Conservation (phyloP, 2,329 filamentous ascomycete species). For the Xylaria sp. region DNA sequence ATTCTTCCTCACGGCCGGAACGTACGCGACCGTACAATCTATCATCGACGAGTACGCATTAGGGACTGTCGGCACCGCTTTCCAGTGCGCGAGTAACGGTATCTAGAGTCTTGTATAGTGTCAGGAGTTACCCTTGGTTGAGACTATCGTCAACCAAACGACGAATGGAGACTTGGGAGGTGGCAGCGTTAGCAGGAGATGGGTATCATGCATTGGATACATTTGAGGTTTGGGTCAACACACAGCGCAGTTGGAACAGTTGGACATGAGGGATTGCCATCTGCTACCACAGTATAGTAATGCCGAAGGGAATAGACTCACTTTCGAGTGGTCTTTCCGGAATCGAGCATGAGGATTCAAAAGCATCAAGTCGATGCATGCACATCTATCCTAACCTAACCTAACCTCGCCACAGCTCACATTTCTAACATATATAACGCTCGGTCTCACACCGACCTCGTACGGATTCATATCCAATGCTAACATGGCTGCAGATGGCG, state of each 20-base stretch:
- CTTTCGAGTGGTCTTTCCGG: conserved; percentile 15
- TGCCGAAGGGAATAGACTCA: conserved; percentile 27
- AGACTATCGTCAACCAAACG: conserved; percentile 10
- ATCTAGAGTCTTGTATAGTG: conserved; percentile 43
- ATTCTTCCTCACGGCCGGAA: conserved; percentile 81
- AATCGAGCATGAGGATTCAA: conserved; percentile 29
- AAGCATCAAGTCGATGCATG: conserved; percentile 27
- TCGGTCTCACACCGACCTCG: background rate
- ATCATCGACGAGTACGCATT: conserved; percentile 73
- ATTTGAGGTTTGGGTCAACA: conserved; percentile 5
- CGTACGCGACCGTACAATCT: conserved; percentile 75
- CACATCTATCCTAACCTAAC: background rate
- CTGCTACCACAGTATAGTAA: conserved; percentile 32
- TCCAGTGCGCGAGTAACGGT: conserved; percentile 72
- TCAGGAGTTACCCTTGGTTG: conserved; percentile 28
- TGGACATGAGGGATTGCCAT: conserved; percentile 3
- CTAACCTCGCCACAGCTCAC: conserved; percentile 1
- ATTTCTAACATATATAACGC: background rate
- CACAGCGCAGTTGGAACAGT: background rate
- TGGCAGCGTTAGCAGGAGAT: conserved; percentile 5
- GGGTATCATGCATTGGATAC: conserved; percentile 6
- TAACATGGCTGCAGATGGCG: background rate
- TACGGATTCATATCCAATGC: background rate
- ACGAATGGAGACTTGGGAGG: conserved; percentile 4
- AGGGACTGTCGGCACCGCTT: conserved; percentile 69